phyloP scores from a whole-genome alignment of 1,284 basidiomycete genomes.

The Apiotrichum porosum region DNA sequence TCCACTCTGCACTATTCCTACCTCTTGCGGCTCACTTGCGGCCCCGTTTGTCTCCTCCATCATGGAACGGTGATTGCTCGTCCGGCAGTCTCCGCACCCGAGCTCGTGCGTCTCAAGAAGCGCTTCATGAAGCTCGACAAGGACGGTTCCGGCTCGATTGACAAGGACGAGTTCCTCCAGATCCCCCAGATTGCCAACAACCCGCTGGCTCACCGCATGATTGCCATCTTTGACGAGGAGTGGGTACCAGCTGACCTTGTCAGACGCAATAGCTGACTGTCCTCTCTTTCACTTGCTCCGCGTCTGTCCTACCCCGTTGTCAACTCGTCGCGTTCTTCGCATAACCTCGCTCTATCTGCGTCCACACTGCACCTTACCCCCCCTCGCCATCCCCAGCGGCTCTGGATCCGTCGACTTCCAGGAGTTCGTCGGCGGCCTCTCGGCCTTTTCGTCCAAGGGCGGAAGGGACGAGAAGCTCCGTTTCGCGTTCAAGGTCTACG shows the following conservation, averaged over 20 bases:
- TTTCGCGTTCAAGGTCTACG: conserved; percentile 98
- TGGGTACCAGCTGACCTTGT: too few species aligned
- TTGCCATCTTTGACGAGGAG: conserved; percentile 99
- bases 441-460: conserved; percentile 93
- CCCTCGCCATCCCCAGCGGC: conserved; percentile 56
- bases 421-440: conserved; percentile 95
- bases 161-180: conserved; percentile 96
- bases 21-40: too few species aligned
- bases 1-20: too few species aligned
- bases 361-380: too few species aligned
- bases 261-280: too few species aligned
- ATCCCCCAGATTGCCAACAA: conserved; percentile 99
- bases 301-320: too few species aligned
- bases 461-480: conserved; percentile 93
- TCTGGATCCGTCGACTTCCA: conserved; percentile 98
- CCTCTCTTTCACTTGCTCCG: too few species aligned
- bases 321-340: too few species aligned
- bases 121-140: conserved; percentile 99
- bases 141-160: conserved; percentile 96
- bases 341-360: too few species aligned
- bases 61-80: too few species aligned
- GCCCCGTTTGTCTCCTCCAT: too few species aligned
- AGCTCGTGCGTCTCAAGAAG: conserved; percentile 92
- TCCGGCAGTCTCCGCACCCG: conserved; percentile 75
- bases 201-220: conserved; percentile 93